phyloP scores from a whole-genome alignment of 2,329 filamentous ascomycete genomes.

The Cladophialophora psammophila region DNA sequence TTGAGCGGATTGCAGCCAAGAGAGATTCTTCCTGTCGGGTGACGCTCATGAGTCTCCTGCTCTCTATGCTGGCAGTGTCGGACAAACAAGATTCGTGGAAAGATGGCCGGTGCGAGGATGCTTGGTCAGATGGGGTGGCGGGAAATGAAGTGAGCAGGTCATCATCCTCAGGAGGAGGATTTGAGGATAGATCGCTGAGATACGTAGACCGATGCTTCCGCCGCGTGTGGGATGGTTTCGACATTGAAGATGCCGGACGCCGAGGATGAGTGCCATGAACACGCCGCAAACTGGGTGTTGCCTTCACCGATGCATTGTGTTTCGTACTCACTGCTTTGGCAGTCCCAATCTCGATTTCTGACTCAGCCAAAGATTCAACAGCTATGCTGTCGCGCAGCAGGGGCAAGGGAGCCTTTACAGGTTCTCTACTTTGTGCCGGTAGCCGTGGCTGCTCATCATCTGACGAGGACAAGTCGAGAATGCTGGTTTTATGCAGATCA shows the following conservation, averaged over 20 bases:
- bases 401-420: conserved; percentile 23
- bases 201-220: conserved; percentile 25
- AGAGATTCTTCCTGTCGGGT: conserved; percentile 62
- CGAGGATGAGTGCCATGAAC: conserved; percentile 31
- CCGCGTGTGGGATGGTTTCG: conserved; percentile 11
- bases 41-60: conserved; percentile 60
- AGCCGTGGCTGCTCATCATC: conserved; percentile 51
- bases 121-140: conserved; percentile 30
- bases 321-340: conserved; percentile 49
- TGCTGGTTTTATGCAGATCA: conserved; percentile 55
- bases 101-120: conserved; percentile 28
- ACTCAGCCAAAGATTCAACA: conserved; percentile 46
- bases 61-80: conserved; percentile 39
- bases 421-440: conserved; percentile 28
- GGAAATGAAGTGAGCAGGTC: conserved; percentile 39
- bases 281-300: conserved; percentile 26
- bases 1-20: conserved; percentile 59
- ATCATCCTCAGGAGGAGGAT: conserved; percentile 19
- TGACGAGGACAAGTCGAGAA: conserved; percentile 59
- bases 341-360: conserved; percentile 53
- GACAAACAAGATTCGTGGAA: conserved; percentile 32
- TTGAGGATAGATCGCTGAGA: conserved; percentile 33
- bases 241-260: conserved; percentile 24
- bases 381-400: conserved; percentile 49
- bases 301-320: conserved; percentile 30